These are phyloP conservation scores for Pittosporum tobira DNA, from an alignment of 129 eudicot genomes.

Conservation along the genomic window DNA sequence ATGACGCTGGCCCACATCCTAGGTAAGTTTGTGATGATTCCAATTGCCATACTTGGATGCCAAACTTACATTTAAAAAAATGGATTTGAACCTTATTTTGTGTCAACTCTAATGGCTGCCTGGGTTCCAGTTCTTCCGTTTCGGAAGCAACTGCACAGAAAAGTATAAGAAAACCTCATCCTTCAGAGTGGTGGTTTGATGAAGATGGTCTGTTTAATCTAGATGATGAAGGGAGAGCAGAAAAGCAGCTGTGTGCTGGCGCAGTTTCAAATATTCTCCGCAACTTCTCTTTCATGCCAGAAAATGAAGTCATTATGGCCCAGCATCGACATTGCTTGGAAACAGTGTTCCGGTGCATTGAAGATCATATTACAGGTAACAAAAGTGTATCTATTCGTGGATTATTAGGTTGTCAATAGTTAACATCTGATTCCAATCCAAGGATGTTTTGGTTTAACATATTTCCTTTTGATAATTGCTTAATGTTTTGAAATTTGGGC, in stretches of 20 bases:
- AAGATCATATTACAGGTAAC: conserved; percentile 78
- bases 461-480: background rate
- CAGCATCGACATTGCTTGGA: conserved; percentile 96
- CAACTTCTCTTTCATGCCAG: conserved; percentile 93
- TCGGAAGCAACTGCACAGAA: conserved; percentile 59
- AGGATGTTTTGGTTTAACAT: too few relatives aligned
- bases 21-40: conserved; percentile 28
- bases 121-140: conserved; percentile 41
- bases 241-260: conserved; percentile 95
- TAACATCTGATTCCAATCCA: background rate
- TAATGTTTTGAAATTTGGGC: background rate
- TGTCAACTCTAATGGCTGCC: conserved; percentile 29
- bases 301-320: conserved; percentile 93
- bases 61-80: background rate
- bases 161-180: conserved; percentile 34
- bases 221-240: conserved; percentile 91
- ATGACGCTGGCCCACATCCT: conserved; percentile 40
- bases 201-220: conserved; percentile 93
- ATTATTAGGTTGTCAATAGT: background rate
- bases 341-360: conserved; percentile 85
- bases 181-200: conserved; percentile 87
- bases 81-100: conserved; percentile 6
- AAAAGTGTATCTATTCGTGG: background rate
- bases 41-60: background rate
- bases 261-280: conserved; percentile 96